Percentiles rank a stretch among this genome's conserved stretches.
These are phyloP conservation scores for Pachysandra terminalis DNA, from an alignment of 164 flowering plant genomes.

Conservation along the genomic window DNA sequence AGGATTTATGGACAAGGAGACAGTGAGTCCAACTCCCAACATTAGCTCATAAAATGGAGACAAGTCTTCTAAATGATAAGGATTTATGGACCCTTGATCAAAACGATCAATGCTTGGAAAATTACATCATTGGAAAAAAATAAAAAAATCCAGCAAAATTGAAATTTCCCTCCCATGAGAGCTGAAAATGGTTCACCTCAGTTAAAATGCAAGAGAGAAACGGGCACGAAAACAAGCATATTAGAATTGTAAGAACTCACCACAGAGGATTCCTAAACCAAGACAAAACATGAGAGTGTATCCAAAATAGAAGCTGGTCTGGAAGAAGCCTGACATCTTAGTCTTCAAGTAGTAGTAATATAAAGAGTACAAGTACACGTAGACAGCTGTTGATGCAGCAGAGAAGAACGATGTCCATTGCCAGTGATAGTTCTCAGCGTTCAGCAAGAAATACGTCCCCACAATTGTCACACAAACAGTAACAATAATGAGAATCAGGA, in stretches of 20 bases:
- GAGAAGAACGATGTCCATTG: constrained; percentile 99
- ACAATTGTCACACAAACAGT: constrained; percentile 98
- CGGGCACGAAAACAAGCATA: not conserved
- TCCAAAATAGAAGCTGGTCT: constrained; percentile 98
- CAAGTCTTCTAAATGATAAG: not conserved
- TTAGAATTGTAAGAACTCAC: constrained; percentile 42
- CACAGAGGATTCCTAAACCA: constrained; percentile 92
- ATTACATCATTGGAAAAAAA: too few relatives aligned
- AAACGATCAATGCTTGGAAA: too few relatives aligned
- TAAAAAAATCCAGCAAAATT: too few relatives aligned
- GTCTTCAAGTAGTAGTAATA: constrained; percentile 95
- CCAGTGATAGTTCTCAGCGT: constrained; percentile 99
- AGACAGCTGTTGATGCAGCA: constrained; percentile 96
- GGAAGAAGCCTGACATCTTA: constrained; percentile 99
- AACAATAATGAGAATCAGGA: constrained; percentile 86
- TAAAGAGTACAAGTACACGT: constrained; percentile 87
- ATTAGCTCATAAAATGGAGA: not conserved
- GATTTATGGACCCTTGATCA: not conserved
- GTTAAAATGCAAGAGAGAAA: not conserved
- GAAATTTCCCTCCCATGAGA: too few relatives aligned
- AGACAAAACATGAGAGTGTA: constrained; percentile 97
- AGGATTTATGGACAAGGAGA: not conserved
- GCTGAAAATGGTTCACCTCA: not conserved
- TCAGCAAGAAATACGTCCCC: constrained; percentile 91
- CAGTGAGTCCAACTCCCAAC: not conserved